phyloP scores from a whole-genome alignment of 2,329 filamentous ascomycete genomes.

The Monosporascus sp. region DNA sequence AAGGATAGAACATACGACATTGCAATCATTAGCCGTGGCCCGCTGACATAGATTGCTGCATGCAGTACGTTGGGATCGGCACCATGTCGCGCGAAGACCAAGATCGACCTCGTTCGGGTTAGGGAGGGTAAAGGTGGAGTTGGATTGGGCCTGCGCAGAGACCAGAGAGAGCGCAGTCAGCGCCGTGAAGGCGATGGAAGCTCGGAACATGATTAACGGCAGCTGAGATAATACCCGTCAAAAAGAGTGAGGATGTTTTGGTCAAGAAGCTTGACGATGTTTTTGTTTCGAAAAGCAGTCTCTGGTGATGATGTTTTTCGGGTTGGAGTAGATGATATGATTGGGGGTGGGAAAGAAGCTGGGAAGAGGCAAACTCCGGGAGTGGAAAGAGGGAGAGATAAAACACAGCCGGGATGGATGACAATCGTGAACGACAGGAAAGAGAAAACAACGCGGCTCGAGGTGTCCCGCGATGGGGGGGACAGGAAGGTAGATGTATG shows the following conservation, averaged over 20 bases:
- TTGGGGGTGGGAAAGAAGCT: background rate
- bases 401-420: background rate
- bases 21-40: constrained; percentile 38
- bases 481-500: no score
- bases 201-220: constrained; percentile 20
- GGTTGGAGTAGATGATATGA: background rate
- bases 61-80: constrained; percentile 43
- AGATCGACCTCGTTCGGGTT: constrained; percentile 30
- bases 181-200: constrained; percentile 33
- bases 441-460: no score
- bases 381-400: no score
- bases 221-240: background rate
- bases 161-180: constrained; percentile 38
- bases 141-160: constrained; percentile 33
- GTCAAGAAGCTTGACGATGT: constrained; percentile 3
- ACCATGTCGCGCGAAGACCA: constrained; percentile 39
- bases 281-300: background rate
- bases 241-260: background rate
- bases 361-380: no score
- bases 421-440: background rate
- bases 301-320: background rate
- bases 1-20: constrained; percentile 33
- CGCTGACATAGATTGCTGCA: constrained; percentile 43
- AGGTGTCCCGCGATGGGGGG: no score
- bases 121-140: constrained; percentile 38